Evolutionary conservation across 352 stramenopile genomes (phyloP).

Genomic region (Phytophthora fragariaefolia): DNA sequence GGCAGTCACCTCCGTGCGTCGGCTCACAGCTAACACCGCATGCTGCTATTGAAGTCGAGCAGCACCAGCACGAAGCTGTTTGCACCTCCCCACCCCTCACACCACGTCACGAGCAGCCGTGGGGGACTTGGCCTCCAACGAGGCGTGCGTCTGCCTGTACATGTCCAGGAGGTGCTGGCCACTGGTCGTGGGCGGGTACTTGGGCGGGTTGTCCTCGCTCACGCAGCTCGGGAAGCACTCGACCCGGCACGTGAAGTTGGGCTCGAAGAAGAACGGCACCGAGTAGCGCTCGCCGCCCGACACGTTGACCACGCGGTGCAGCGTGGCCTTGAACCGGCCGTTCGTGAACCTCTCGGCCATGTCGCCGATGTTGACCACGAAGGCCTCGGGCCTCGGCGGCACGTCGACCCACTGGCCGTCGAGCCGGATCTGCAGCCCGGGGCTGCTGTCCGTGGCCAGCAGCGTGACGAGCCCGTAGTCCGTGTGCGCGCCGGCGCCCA

Average conservation of each 20-base stretch:
- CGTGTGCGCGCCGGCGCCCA: conserved; percentile 79
- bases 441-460: conserved; percentile 63
- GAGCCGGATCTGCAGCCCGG: conserved; percentile 68
- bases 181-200: conserved; percentile 74
- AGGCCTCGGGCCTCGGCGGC: conserved; percentile 56
- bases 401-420: conserved; percentile 66
- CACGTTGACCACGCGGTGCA: conserved; percentile 70
- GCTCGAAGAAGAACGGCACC: conserved; percentile 84
- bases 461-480: conserved; percentile 79
- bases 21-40: too few relatives aligned
- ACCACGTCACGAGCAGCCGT: too few relatives aligned
- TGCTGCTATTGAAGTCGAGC: too few relatives aligned
- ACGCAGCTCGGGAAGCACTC: conserved; percentile 70
- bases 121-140: conserved; percentile 37
- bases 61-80: too few relatives aligned
- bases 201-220: conserved; percentile 47
- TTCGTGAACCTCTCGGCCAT: conserved; percentile 83
- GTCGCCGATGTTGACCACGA: conserved; percentile 80
- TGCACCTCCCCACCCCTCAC: too few relatives aligned
- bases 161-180: conserved; percentile 78
- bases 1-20: too few relatives aligned
- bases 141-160: conserved; percentile 77
- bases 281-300: conserved; percentile 72
- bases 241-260: conserved; percentile 73
- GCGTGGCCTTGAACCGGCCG: conserved; percentile 66